Evolutionary conservation across 768 basidiomycete species (phyloP).

Genomic region (Mycena metata): DNA sequence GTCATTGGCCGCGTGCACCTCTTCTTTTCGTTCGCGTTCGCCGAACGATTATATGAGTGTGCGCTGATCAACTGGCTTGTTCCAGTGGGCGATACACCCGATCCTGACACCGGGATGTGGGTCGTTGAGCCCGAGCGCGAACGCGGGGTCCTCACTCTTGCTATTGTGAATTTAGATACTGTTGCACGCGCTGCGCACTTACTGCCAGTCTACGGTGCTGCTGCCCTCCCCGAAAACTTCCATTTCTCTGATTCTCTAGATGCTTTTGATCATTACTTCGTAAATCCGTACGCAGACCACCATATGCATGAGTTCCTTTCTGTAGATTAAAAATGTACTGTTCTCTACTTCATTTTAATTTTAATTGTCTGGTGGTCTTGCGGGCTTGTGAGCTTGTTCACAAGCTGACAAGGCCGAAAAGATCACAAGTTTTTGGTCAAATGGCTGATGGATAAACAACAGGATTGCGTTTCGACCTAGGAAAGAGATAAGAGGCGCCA

Average conservation of each 20-base stretch:
- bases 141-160: background rate
- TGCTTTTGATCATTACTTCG: slow-evolving; percentile 39
- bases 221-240: slow-evolving; percentile 39
- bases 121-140: slow-evolving; percentile 41
- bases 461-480: no score
- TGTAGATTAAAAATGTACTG: no score
- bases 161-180: slow-evolving; percentile 43
- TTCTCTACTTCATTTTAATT: no score
- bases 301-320: slow-evolving; percentile 45
- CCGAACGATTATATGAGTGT: slow-evolving; percentile 31
- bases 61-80: slow-evolving; percentile 41
- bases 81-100: slow-evolving; percentile 29
- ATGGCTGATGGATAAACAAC: no score
- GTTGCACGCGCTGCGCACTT: slow-evolving; percentile 47
- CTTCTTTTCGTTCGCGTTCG: slow-evolving; percentile 47
- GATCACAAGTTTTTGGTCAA: no score
- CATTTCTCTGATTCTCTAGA: slow-evolving; percentile 42
- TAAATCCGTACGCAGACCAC: slow-evolving; percentile 51
- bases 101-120: slow-evolving; percentile 51
- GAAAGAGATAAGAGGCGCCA: no score
- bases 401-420: no score
- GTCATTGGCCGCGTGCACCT: slow-evolving; percentile 43
- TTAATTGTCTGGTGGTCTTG: no score
- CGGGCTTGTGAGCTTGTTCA: no score
- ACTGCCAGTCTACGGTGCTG: slow-evolving; percentile 44